These are phyloP conservation scores for Solanum tarapatanum DNA, from an alignment of 257 asterid genomes.

Conservation along the genomic window DNA sequence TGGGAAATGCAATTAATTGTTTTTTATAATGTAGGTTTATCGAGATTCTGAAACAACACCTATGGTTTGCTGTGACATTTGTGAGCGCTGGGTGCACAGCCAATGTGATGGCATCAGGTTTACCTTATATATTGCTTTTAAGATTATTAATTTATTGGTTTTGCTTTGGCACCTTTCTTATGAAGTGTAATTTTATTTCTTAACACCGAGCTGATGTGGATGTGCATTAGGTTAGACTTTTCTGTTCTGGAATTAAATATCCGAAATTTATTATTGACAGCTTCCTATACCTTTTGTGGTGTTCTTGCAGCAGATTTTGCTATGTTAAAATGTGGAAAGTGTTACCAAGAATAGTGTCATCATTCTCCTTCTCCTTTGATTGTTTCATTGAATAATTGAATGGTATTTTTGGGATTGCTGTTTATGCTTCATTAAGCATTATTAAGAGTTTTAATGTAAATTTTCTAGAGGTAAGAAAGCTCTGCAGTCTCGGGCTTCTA, in stretches of 20 bases:
- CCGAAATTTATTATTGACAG: background rate
- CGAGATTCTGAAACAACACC: slow-evolving; percentile 99
- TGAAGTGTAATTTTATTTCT: background rate
- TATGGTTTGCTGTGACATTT: slow-evolving; percentile 96
- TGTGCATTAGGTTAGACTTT: background rate
- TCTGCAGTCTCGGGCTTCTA: background rate
- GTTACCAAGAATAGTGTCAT: background rate
- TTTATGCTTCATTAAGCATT: background rate
- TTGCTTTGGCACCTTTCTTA: background rate
- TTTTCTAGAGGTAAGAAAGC: background rate
- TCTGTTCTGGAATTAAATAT: background rate
- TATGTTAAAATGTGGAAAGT: background rate
- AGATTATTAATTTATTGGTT: background rate
- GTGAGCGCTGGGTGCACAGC: slow-evolving; percentile 98
- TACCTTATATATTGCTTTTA: background rate
- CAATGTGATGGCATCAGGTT: slow-evolving; percentile 98
- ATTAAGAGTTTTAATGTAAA: background rate
- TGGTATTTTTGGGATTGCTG: background rate
- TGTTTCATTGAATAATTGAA: background rate
- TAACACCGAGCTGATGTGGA: background rate
- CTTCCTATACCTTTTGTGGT: background rate
- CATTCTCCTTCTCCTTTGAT: background rate
- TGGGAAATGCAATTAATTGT: slow-evolving; percentile 6
- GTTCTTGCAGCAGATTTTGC: background rate
- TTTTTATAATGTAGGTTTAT: slow-evolving; percentile 52